Evolutionary conservation across 2,329 filamentous ascomycete species (phyloP).

Genomic region (Aspergillus persii): DNA sequence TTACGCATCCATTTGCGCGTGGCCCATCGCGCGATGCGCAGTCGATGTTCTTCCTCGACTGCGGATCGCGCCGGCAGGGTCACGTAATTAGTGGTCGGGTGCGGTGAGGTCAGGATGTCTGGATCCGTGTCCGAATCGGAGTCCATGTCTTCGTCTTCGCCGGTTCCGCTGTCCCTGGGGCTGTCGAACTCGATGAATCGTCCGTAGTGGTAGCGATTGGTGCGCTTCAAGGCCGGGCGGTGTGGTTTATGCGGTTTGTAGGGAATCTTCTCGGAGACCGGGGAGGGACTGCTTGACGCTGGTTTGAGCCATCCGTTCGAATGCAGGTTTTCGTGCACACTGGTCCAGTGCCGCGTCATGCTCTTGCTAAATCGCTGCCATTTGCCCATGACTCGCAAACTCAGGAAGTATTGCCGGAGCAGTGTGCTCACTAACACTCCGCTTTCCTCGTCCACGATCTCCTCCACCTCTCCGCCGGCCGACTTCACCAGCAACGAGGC

Average conservation of each 20-base stretch:
- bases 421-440: conserved; percentile 84
- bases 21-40: conserved; percentile 66
- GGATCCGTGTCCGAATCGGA: conserved; percentile 44
- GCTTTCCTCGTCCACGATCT: conserved; percentile 80
- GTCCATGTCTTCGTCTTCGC: conserved; percentile 43
- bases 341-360: conserved; percentile 63
- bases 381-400: conserved; percentile 72
- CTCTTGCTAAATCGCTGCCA: conserved; percentile 71
- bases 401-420: conserved; percentile 88
- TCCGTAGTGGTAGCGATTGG: conserved; percentile 28
- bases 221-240: conserved; percentile 24
- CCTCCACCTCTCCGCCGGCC: conserved; percentile 73
- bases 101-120: conserved; percentile 37
- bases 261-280: conserved; percentile 26
- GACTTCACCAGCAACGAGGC: conserved; percentile 70
- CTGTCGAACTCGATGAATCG: conserved; percentile 25
- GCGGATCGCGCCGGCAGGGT: conserved; percentile 39
- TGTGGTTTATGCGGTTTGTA: conserved; percentile 10
- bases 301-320: conserved; percentile 50
- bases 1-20: conserved; percentile 71
- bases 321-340: conserved; percentile 62
- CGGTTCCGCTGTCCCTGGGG: conserved; percentile 31
- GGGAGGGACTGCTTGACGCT: conserved; percentile 33
- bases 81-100: conserved; percentile 35
- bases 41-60: conserved; percentile 54